Evolutionary conservation across 2,329 filamentous ascomycete genomes (phyloP), one percentile per base, ranked within the genome.

Genomic region (Apiospora hydei): DNA sequence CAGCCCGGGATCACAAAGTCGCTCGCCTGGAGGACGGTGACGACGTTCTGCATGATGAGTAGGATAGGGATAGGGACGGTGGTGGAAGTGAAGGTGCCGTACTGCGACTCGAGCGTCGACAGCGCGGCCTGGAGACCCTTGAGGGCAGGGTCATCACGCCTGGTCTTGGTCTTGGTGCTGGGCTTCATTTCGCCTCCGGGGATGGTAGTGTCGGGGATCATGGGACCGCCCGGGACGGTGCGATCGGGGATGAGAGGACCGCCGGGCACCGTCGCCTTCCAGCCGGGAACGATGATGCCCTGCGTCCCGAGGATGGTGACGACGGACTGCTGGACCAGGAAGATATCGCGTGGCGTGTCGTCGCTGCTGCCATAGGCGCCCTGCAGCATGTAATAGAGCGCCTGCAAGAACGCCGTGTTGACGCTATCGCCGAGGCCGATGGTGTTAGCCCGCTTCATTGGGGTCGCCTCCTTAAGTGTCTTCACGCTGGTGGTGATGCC

Each of bases 241-340:
- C 75, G 76, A 8, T 78, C 76, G 4, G 82, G 81, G 16, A 76
- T 74, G 41, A 83, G 72, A 67, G 79, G 76, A 1, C 79, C 81
- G 44, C 80, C 80, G 11, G 81, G 79, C 71, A 79, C 69, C 38
- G 69, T 51, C 34, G 67, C 16, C 44, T 47, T 43, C 68, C 68
- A 69, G 44, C 51, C 57, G 24, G 41, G 49, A 14, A 66, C 44
- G 14, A 69, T 26, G 51, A 72, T 71, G 41, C 69, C 69, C 43
- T 71, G 69, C 5, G 64, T 66, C 4, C 53, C 72, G 43, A 79
- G 75, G 49, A 75, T 74, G 11, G 75, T 70, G 72, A 76, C 77
- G 67, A 78, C 73, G 66, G 75, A 67, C 72, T 78, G 76, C 74
- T 79, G 75, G 70, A 78, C 73, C 41, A 77, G 75, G 74, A 72